Evolutionary conservation across 2,329 filamentous ascomycete species (phyloP), one percentile per base, ranked within the genome.

Genomic region (Plenodomus biglobosus): DNA sequence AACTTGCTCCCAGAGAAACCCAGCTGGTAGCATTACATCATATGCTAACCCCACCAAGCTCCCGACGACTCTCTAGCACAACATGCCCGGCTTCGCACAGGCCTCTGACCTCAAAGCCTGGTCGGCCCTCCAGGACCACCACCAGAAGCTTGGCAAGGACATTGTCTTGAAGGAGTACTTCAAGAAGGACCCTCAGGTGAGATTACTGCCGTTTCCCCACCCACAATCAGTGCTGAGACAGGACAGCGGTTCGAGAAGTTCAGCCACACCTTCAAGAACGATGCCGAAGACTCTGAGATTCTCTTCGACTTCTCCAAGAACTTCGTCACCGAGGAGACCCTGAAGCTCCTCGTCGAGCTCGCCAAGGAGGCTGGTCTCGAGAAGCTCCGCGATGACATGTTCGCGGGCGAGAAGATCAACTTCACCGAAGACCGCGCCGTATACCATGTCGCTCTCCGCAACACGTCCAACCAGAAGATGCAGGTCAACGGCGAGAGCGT

Each of bases 231-330:
- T 8, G 38, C 59, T 64, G 40, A 64, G 13, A 16, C 16, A 10
- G 17, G 34, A 21, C 73, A 88, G 70, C 90, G 94, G 56, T 97
- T 96, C 80, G 76, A 86, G 68, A 95, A 94, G 77, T 92, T 96
- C 79, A 88, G 85, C 71, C 88, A 86, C 73, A 90, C 83, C 68
- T 96, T 97, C 76, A 78, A 82, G 64, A 92, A 90, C 75, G 74
- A 82, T 44, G 86, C 88, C 61, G 89, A 95, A 68, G 82, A 81
- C 67, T 86, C 85, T 62, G 90, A 96, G 59, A 94, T 95, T 67
- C 84, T 99, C 56, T 99, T 97, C 76, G 94, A 99, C 76, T 99
- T 96, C 78, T 94, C 88, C 80, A 99, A 99, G 85, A 99, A 99
- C 84, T 92, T 99, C 75, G 75, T 97, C 66, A 94, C 88, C 54